Evolutionary conservation across 345 rosid genomes (phyloP), one percentile per base, ranked within the genome.

Genomic region (Theobroma cacao): DNA sequence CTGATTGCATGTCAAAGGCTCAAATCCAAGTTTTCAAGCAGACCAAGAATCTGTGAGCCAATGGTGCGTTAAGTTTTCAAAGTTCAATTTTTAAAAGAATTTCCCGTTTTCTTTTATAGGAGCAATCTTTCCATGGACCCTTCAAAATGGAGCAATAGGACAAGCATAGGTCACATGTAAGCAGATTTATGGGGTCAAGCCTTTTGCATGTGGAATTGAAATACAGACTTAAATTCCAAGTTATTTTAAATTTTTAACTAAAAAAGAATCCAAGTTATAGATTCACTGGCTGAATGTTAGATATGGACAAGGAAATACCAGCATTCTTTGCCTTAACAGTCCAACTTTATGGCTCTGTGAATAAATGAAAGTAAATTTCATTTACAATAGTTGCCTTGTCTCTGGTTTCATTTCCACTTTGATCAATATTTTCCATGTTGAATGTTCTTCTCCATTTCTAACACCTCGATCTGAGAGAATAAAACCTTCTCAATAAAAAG

Each of bases 81-180:
- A 55, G 59, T 55, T 56, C 24, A 52, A 5, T 22, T 56, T 22
- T 22, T 8, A 53, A 17, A n/a, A 5, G 20, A 48, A 18, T 18
- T 52, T 48, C 15, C 1, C 1, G 1, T 18, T n/a, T 28, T 5
- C 4, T 17, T 17, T n/a, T 36, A 62, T 38, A n/a, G n/a, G 47
- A 36, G 72, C 72, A 43, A 67, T 33, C 31, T 67, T 66, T 66
- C 18, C 71, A 66, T 66, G 47, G 71, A 40, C 3, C 47, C 31
- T 40, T 20, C 18, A 8, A 38, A 8, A 30, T 7, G n/a, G 24
- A 63, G 24, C 14, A 63, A 33, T n/a, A 18, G 43, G 12, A 24
- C 28, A 8, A 7, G 62, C 62, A 10, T 24, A 11, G 14, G 22
- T 24, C 36, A 5, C 38, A 30, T 61, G 38, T 61, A 56, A 56